These are phyloP conservation scores for Periconia macrospinosa DNA, from an alignment of 2,329 filamentous ascomycete species.

Conservation along the genomic window DNA sequence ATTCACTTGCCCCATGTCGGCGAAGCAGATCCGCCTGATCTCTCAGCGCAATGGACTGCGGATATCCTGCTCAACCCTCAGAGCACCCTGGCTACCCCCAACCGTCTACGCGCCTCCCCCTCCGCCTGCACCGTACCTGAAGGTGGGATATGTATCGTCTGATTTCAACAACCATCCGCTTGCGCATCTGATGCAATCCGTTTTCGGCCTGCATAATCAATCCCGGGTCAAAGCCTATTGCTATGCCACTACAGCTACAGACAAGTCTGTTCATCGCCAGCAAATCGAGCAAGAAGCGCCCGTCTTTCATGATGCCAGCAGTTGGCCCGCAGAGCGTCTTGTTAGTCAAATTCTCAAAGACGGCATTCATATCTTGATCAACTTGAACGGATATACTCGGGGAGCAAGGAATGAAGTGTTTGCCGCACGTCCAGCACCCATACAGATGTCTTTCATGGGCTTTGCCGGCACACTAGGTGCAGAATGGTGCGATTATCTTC, in stretches of 20 bases:
- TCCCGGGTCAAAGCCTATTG: conserved; percentile 80
- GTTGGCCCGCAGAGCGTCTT: conserved; percentile 81
- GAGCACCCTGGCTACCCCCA: conserved; percentile 80
- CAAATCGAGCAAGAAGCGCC: conserved; percentile 94
- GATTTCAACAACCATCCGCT: conserved; percentile 99
- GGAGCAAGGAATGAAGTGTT: conserved; percentile 98
- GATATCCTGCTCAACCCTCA: conserved; percentile 87
- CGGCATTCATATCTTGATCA: conserved; percentile 90
- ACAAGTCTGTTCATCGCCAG: conserved; percentile 82
- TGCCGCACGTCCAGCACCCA: conserved; percentile 87
- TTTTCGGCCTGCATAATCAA: conserved; percentile 86
- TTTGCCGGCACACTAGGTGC: conserved; percentile 95
- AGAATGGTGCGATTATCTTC: conserved; percentile 97
- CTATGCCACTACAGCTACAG: conserved; percentile 91
- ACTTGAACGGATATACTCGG: conserved; percentile 96
- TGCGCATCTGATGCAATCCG: conserved; percentile 97
- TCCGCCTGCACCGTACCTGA: conserved; percentile 81
- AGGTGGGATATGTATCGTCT: conserved; percentile 93
- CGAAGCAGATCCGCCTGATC: conserved; percentile 88
- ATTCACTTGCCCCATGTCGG: conserved; percentile 90
- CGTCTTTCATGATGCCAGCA: conserved; percentile 84
- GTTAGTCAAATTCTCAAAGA: conserved; percentile 85
- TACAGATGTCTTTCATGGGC: conserved; percentile 99
- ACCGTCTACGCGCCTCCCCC: conserved; percentile 82
- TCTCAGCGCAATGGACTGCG: conserved; percentile 92